phyloP scores from a whole-genome alignment of 371 early-diverging fungal species.

The Batkoa obscura region DNA sequence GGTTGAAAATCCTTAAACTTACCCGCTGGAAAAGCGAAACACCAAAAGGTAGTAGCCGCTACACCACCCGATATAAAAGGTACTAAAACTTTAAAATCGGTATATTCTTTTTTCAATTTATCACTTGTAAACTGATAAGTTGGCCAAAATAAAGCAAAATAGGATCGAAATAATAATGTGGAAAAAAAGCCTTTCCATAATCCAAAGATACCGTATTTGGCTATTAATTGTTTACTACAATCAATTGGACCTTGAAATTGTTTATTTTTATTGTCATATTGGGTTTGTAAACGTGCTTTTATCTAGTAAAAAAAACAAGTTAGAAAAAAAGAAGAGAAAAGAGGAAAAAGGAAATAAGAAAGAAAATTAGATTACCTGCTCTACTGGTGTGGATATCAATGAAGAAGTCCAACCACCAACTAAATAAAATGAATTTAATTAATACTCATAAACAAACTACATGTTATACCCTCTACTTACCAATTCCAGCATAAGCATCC shows the following conservation, averaged over 20 bases:
- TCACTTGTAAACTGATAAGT: constrained; percentile 41
- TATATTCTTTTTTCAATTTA: not conserved
- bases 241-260: constrained; percentile 71
- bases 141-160: constrained; percentile 81
- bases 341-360: constrained; percentile 11
- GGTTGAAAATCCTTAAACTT: constrained; percentile 3
- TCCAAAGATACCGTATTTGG: constrained; percentile 54
- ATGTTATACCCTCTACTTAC: constrained; percentile 8
- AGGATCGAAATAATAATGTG: constrained; percentile 63
- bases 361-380: constrained; percentile 19
- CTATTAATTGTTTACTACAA: constrained; percentile 49
- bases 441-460: not conserved
- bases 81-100: not conserved
- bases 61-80: constrained; percentile 70
- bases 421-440: too few species aligned
- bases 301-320: constrained; percentile 13
- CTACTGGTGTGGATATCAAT: constrained; percentile 82
- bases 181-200: constrained; percentile 64
- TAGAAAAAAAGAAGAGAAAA: too few species aligned
- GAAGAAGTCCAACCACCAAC: constrained; percentile 75
- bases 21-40: constrained; percentile 66
- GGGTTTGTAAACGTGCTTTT: constrained; percentile 75
- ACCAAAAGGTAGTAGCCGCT: constrained; percentile 80
- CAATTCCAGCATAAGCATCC: constrained; percentile 48
- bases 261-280: constrained; percentile 53